Percentiles rank a stretch among this genome's conserved stretches.
Evolutionary conservation across 495 filamentous ascomycete species (phyloP).

Genomic region (Podospora didyma): DNA sequence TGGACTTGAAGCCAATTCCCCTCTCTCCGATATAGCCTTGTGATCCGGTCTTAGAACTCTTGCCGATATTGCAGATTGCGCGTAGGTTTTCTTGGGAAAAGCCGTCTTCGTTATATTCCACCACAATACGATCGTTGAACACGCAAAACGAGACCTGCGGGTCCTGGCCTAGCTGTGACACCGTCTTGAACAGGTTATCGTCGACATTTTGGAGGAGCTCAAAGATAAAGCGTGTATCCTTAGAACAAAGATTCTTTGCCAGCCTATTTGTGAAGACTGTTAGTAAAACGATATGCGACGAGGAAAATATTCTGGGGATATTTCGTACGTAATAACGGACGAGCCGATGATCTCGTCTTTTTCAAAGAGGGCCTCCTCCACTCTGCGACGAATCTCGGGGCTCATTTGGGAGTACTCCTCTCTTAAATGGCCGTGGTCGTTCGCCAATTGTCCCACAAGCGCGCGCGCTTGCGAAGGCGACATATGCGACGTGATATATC

Average conservation of each 20-base stretch:
- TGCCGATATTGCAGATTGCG: conserved; percentile 33
- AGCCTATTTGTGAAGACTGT: conserved; percentile 15
- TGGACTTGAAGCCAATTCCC: conserved; percentile 51
- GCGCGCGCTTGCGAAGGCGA: no score
- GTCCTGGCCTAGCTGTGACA: background rate
- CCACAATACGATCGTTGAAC: conserved; percentile 24
- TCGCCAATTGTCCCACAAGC: conserved; percentile 22
- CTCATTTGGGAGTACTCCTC: conserved; percentile 17
- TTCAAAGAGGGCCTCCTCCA: conserved; percentile 26
- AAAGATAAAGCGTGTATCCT: conserved; percentile 34
- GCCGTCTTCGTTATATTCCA: conserved; percentile 48
- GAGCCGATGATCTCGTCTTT: conserved; percentile 29
- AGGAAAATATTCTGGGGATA: background rate
- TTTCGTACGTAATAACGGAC: conserved; percentile 30
- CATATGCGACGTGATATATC: no score
- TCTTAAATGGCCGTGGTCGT: conserved; percentile 23
- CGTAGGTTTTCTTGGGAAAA: conserved; percentile 32
- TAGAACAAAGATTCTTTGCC: conserved; percentile 36
- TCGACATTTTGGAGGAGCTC: conserved; percentile 44
- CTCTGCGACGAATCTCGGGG: conserved; percentile 19
- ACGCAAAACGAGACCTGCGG: conserved; percentile 35
- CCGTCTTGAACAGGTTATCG: conserved; percentile 29
- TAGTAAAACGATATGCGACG: background rate
- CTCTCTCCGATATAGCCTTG: conserved; percentile 48
- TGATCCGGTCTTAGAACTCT: conserved; percentile 35